Evolutionary conservation across 2,329 filamentous ascomycete genomes (phyloP), one percentile per base, ranked within the genome.

Genomic region (Coniochaeta prunicola): DNA sequence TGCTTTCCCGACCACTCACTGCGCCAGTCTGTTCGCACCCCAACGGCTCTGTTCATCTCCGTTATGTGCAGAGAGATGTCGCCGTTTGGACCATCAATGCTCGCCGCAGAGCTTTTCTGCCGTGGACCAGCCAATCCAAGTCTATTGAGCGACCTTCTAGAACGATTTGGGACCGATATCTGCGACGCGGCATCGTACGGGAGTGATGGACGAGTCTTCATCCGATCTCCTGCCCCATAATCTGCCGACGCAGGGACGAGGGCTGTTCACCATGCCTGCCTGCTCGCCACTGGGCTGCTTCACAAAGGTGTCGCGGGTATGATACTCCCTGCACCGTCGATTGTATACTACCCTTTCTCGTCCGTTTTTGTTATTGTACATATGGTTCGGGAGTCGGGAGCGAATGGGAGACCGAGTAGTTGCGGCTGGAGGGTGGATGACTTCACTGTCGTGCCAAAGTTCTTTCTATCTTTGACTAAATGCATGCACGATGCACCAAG

Each of bases 261-360:
- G 30, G 30, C 7, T 42, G 57, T 48, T 62, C 21, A 53, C 50
- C 30, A 50, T 50, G 45, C 45, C 45, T 30, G 6, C n/a, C 50
- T 53, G 53, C 55, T 58, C 40, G 30, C 58, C 40, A 34, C 40
- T 40, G 34, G 40, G 57, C 56, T 42, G 36, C 40, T 30, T 56
- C 45, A 28, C 40, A 4, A 30, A 34, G 55, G 59, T 42, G 45
- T 36, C 58, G 12, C 54, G 30, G 56, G 59, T 61, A 54, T 61
- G 63, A 58, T 59, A 61, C 61, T 64, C 62, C 60, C 54, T 59
- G 59, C 61, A 59, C 55, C 30, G 24, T 59, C 33, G 56, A 59
- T 57, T 62, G 54, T 42, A 59, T 36, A 57, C 45, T 59, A 42
- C 56, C 36, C 53, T 57, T n/a, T 30, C 34, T 38, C 21, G 36